phyloP scores from a whole-genome alignment of 345 rosid genomes.

The Ceriops tagal region DNA sequence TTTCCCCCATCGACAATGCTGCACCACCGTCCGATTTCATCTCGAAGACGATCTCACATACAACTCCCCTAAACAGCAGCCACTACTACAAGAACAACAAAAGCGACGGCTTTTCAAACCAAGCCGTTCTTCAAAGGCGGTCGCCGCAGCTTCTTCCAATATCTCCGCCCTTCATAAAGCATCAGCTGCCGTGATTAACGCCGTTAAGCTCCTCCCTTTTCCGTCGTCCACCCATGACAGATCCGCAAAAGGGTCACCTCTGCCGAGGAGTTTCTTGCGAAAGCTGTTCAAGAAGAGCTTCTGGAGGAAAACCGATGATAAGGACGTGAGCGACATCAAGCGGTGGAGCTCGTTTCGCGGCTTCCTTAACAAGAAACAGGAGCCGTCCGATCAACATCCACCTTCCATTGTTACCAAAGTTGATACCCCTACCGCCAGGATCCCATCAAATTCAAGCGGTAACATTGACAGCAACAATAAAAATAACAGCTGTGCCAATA shows the following conservation, averaged over 20 bases:
- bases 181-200: slow-evolving; percentile 52
- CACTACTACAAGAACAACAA: not conserved
- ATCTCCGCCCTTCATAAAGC: slow-evolving; percentile 59
- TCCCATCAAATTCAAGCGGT: slow-evolving; percentile 31
- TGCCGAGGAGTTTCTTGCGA: slow-evolving; percentile 50
- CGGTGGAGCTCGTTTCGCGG: slow-evolving; percentile 50
- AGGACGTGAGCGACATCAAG: slow-evolving; percentile 27
- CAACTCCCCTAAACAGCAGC: not conserved
- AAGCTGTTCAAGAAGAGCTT: slow-evolving; percentile 45
- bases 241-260: slow-evolving; percentile 5
- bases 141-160: slow-evolving; percentile 26
- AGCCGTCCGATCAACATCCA: slow-evolving; percentile 31
- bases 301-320: slow-evolving; percentile 38
- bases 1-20: slow-evolving; percentile 67
- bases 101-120: slow-evolving; percentile 21
- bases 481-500: slow-evolving; percentile 38
- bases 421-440: slow-evolving; percentile 3
- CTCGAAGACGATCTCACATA: slow-evolving; percentile 58
- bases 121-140: slow-evolving; percentile 29
- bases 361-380: slow-evolving; percentile 38
- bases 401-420: not conserved
- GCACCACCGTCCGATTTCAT: slow-evolving; percentile 62
- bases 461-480: slow-evolving; percentile 17
- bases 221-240: slow-evolving; percentile 27
- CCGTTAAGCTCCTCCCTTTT: slow-evolving; percentile 57